These are phyloP conservation scores for Colletotrichum spinosum DNA, from an alignment of 2,329 filamentous ascomycete genomes.

Conservation along the genomic window DNA sequence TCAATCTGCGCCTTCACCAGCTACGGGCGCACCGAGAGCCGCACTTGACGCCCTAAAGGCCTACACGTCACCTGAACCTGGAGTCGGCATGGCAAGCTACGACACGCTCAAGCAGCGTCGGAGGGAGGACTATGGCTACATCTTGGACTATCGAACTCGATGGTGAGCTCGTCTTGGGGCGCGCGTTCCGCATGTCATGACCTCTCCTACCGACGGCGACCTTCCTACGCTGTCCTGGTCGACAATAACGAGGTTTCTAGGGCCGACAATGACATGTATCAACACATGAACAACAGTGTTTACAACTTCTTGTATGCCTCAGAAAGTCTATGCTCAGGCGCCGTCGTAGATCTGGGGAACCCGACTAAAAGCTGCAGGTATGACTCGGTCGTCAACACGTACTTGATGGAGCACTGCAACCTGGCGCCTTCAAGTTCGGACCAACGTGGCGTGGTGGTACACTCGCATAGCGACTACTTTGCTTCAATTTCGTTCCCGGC, in stretches of 20 bases:
- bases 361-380: slow-evolving; percentile 62
- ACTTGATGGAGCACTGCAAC: slow-evolving; percentile 82
- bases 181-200: neutral
- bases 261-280: slow-evolving; percentile 95
- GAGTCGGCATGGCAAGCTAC: slow-evolving; percentile 22
- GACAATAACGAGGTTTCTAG: slow-evolving; percentile 54
- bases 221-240: slow-evolving; percentile 2
- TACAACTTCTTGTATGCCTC: slow-evolving; percentile 79
- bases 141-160: slow-evolving; percentile 86
- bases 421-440: slow-evolving; percentile 76
- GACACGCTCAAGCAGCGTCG: slow-evolving; percentile 68
- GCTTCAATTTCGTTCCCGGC: slow-evolving; percentile 84
- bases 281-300: slow-evolving; percentile 91
- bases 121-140: slow-evolving; percentile 80
- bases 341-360: neutral
- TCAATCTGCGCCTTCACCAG: too few relatives aligned
- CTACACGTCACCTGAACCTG: neutral
- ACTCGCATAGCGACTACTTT: slow-evolving; percentile 88
- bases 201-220: neutral
- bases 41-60: too few relatives aligned
- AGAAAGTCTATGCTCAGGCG: neutral
- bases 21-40: too few relatives aligned
- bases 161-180: slow-evolving; percentile 66
- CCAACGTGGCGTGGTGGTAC: slow-evolving; percentile 86
- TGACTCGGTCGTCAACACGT: slow-evolving; percentile 91